phyloP scores from a whole-genome alignment of 352 stramenopile genomes.

The Saprolegnia diclina region DNA sequence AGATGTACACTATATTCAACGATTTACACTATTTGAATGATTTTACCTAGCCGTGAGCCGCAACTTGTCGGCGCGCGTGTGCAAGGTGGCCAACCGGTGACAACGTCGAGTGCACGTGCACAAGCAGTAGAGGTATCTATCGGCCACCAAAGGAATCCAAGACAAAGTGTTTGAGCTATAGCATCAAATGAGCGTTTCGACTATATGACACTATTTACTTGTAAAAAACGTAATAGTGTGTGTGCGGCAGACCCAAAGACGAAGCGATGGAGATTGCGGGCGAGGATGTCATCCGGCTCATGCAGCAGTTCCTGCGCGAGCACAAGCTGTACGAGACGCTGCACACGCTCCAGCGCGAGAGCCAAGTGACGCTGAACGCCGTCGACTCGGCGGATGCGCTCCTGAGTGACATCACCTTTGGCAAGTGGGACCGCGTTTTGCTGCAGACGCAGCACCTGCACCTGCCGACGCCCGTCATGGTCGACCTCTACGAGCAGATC shows the following conservation, averaged over 20 bases:
- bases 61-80: no score
- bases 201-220: not conserved
- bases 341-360: conserved; percentile 80
- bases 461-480: conserved; percentile 60
- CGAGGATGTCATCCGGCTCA: conserved; percentile 80
- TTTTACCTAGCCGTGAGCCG: no score
- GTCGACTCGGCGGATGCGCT: conserved; percentile 85
- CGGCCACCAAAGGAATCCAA: no score
- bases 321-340: conserved; percentile 81
- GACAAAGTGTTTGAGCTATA: no score
- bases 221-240: not conserved
- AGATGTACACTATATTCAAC: no score
- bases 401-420: conserved; percentile 62
- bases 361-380: conserved; percentile 78
- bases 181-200: no score
- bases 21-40: no score
- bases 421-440: conserved; percentile 87
- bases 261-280: conserved; percentile 38
- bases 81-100: no score
- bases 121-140: no score
- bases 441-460: conserved; percentile 75
- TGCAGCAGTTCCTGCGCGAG: conserved; percentile 91
- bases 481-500: conserved; percentile 87
- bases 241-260: not conserved
- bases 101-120: no score